A percentile compares a stretch with the other conserved stretches of the same genome.
Evolutionary conservation across 108 stramenopile species (phyloP).

Genomic region (Bacterosira constricta): DNA sequence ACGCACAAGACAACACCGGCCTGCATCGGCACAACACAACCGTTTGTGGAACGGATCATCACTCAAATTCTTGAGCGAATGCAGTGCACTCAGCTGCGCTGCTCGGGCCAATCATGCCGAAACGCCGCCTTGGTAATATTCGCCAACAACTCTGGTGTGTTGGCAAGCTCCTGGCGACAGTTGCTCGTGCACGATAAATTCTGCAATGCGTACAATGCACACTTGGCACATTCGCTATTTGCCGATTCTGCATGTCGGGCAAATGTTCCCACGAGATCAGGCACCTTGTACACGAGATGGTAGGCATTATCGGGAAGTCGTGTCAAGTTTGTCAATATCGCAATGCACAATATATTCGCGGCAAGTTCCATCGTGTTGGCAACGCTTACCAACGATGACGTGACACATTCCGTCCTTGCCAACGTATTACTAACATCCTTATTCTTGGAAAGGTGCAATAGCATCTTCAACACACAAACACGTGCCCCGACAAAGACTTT

Average conservation of each 20-base stretch:
- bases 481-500: conserved; percentile 36
- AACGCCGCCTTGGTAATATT: conserved; percentile 34
- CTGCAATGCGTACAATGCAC: conserved; percentile 45
- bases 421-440: conserved; percentile 34
- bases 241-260: conserved; percentile 1
- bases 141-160: conserved; percentile 24
- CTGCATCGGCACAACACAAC: too few species aligned
- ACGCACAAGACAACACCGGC: too few species aligned
- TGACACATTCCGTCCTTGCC: conserved; percentile 30
- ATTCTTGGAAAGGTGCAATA: conserved; percentile 39
- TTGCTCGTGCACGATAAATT: conserved; percentile 42
- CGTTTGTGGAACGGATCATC: conserved; percentile 51
- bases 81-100: conserved; percentile 40
- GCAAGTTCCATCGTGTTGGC: conserved; percentile 42
- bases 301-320: conserved; percentile 40
- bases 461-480: conserved; percentile 42
- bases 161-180: conserved; percentile 46
- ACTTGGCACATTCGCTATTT: conserved; percentile 39
- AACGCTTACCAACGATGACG: conserved; percentile 23
- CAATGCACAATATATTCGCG: conserved; percentile 46
- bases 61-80: conserved; percentile 47
- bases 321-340: conserved; percentile 46
- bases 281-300: conserved; percentile 34
- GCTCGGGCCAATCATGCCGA: conserved; percentile 31
- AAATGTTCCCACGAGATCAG: conserved; percentile 18